These are phyloP conservation scores for Fomitiporia mediterranea DNA, from an alignment of 1,284 basidiomycete genomes.

Conservation along the genomic window DNA sequence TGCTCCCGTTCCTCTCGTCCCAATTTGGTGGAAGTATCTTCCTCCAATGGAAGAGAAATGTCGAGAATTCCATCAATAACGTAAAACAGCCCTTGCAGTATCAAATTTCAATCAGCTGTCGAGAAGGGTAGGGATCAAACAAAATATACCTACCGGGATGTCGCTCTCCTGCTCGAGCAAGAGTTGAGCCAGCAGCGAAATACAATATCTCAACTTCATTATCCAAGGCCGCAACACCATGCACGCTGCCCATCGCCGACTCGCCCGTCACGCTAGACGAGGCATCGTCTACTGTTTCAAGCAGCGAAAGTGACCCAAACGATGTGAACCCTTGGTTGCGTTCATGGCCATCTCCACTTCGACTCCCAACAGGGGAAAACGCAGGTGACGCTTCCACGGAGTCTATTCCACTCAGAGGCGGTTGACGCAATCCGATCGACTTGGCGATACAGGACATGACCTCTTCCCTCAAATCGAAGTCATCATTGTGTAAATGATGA, in stretches of 20 bases:
- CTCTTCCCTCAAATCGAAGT: constrained; percentile 88
- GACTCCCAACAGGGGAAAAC: constrained; percentile 46
- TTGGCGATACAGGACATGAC: constrained; percentile 98
- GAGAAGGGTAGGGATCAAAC: too few relatives aligned
- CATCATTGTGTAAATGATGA: constrained; percentile 36
- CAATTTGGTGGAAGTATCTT: constrained; percentile 16
- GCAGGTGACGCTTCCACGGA: constrained; percentile 65
- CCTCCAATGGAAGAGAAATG: constrained; percentile 69
- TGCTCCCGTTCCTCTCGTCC: constrained; percentile 18
- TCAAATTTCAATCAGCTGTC: background rate
- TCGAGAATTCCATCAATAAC: constrained; percentile 98
- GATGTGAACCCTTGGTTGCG: constrained; percentile 54
- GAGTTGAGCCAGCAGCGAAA: constrained; percentile 80
- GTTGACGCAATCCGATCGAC: constrained; percentile 93
- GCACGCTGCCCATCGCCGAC: constrained; percentile 51
- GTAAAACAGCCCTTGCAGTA: constrained; percentile 79
- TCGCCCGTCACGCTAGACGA: constrained; percentile 67
- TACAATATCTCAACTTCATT: constrained; percentile 96
- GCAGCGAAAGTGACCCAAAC: constrained; percentile 79
- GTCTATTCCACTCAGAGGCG: constrained; percentile 61
- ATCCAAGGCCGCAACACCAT: constrained; percentile 75
- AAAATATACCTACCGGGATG: constrained; percentile 60
- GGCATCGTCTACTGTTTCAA: constrained; percentile 69
- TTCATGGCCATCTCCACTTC: constrained; percentile 32
- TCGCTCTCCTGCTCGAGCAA: constrained; percentile 88